Percentiles rank a stretch among this genome's conserved stretches.
These are phyloP conservation scores for Scheffersomyces cryptocercus DNA, from an alignment of 1,139 yeast genomes.

Conservation along the genomic window DNA sequence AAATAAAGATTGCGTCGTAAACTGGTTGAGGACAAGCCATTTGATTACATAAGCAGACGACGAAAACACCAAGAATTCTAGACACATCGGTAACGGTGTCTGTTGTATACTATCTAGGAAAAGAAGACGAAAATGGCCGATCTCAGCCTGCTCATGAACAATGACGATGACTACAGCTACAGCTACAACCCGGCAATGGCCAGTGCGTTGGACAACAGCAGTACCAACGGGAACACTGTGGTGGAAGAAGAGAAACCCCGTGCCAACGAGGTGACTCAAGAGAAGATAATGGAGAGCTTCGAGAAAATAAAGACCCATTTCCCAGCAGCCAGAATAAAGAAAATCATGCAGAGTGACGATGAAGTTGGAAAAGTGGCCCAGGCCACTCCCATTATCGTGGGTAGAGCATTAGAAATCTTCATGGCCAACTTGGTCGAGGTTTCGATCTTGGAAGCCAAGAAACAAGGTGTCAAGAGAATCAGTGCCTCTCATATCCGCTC, in stretches of 20 bases:
- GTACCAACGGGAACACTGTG: conserved; percentile 1
- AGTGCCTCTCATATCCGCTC: conserved; percentile 80
- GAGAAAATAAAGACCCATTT: conserved; percentile 84
- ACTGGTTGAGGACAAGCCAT: not conserved
- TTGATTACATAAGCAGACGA: conserved; percentile 5
- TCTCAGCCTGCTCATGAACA: conserved; percentile 18
- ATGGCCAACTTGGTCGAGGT: conserved; percentile 88
- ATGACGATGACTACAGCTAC: conserved; percentile 19
- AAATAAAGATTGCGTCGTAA: too few relatives aligned
- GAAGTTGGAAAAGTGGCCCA: conserved; percentile 98
- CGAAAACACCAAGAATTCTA: not conserved
- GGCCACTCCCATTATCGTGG: conserved; percentile 96
- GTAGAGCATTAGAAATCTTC: conserved; percentile 89
- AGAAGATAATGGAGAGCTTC: conserved; percentile 33
- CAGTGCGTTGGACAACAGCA: not conserved
- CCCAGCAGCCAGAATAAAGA: conserved; percentile 95
- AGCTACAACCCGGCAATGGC: conserved; percentile 7
- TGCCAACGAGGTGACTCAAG: conserved; percentile 20
- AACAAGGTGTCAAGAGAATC: conserved; percentile 76
- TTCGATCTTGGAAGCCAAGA: conserved; percentile 74
- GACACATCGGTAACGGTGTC: not conserved
- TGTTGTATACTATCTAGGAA: not conserved
- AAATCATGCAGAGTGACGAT: conserved; percentile 96
- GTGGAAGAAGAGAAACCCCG: not conserved
- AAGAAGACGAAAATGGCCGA: conserved; percentile 12